Percentiles rank a stretch among this genome's conserved stretches.
phyloP scores from a whole-genome alignment of 2,329 filamentous ascomycete genomes.

The Mycosphaerella arachidis region DNA sequence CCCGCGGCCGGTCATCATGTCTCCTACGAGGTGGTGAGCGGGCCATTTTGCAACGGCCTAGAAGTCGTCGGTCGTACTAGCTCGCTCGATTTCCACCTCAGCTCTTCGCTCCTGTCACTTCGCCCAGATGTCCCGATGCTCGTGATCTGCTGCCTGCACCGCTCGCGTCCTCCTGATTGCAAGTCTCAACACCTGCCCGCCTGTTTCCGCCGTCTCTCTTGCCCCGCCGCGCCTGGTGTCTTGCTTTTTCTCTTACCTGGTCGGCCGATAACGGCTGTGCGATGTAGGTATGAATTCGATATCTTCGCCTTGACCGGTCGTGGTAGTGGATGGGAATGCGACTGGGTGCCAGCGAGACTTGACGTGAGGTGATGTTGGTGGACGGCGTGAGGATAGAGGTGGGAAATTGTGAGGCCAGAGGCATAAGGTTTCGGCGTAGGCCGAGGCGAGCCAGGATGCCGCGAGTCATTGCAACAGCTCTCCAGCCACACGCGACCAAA shows the following conservation, averaged over 20 bases:
- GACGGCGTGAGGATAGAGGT: not conserved
- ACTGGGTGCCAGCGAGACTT: not conserved
- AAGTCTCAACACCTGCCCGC: not conserved
- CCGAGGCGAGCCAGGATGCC: not conserved
- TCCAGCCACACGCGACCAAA: not conserved
- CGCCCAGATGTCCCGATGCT: not conserved
- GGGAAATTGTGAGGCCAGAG: not conserved
- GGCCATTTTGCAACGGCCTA: slow-evolving; percentile 10
- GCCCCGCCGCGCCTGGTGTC: not conserved
- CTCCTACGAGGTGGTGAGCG: slow-evolving; percentile 11
- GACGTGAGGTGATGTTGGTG: not conserved
- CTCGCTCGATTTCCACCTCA: slow-evolving; percentile 1
- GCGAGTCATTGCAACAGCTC: not conserved
- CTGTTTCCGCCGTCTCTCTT: not conserved
- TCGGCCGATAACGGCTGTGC: not conserved
- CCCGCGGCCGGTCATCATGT: slow-evolving; percentile 1
- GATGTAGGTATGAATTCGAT: not conserved
- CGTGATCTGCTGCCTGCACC: not conserved
- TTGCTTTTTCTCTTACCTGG: slow-evolving; percentile 2
- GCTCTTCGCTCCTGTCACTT: not conserved
- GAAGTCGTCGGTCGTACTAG: slow-evolving; percentile 6
- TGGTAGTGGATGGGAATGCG: not conserved
- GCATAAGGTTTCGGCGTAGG: not conserved
- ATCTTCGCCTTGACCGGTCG: not conserved
- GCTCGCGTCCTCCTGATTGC: not conserved